Evolutionary conservation across 805 yeast species (phyloP).

Genomic region (Jamesozyma spencerorum): DNA sequence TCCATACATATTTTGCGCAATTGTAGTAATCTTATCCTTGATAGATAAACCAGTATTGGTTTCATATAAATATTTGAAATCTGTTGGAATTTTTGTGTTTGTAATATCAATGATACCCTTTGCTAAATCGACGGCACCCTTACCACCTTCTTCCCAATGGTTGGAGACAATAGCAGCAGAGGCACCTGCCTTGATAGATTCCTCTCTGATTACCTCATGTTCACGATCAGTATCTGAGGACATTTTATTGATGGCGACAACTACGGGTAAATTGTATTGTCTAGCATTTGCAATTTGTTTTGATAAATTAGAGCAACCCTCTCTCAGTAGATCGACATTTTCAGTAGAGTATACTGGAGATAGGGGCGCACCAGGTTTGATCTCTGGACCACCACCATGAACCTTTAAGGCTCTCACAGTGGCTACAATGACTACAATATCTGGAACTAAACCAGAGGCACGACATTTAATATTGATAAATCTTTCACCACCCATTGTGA

Average conservation of each 20-base stretch:
- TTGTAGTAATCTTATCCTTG: conserved; percentile 67
- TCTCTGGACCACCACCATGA: conserved; percentile 86
- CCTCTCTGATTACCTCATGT: conserved; percentile 57
- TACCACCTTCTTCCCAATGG: conserved; percentile 85
- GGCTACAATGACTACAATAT: conserved; percentile 72
- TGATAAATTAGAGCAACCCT: conserved; percentile 66
- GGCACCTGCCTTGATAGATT: conserved; percentile 70
- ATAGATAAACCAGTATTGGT: conserved; percentile 46
- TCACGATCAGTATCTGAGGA: conserved; percentile 63
- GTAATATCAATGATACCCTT: conserved; percentile 58
- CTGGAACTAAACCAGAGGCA: conserved; percentile 70
- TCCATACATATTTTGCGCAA: conserved; percentile 88
- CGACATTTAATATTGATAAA: conserved; percentile 76
- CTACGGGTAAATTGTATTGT: conserved; percentile 66
- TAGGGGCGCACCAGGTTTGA: conserved; percentile 73
- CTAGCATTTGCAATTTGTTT: conserved; percentile 70
- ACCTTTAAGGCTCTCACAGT: conserved; percentile 77
- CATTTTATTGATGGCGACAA: conserved; percentile 76
- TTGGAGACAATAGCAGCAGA: conserved; percentile 68
- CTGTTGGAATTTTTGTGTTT: conserved; percentile 34
- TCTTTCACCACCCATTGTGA: conserved; percentile 89
- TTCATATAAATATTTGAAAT: conserved; percentile 51
- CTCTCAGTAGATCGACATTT: conserved; percentile 56
- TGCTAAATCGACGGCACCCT: conserved; percentile 69
- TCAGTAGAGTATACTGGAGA: conserved; percentile 67